Evolutionary conservation across 164 flowering plant genomes (phyloP).

Genomic region (Annona squamosa): DNA sequence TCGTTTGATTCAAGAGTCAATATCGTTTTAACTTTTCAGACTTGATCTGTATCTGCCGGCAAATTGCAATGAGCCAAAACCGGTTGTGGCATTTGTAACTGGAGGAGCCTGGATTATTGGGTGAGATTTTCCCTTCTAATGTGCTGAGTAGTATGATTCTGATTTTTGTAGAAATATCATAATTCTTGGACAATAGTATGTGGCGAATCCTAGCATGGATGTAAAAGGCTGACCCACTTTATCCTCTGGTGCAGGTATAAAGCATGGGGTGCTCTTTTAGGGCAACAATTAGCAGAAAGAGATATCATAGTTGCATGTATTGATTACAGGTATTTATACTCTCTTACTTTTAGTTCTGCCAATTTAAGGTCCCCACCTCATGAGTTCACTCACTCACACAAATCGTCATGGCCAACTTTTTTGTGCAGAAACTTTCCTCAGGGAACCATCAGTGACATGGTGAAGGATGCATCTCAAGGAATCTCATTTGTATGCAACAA

Average conservation of each 20-base stretch:
- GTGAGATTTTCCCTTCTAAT: constrained; percentile 32
- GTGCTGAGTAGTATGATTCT: background rate
- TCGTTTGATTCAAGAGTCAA: background rate
- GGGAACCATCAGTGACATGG: constrained; percentile 95
- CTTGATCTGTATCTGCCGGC: constrained; percentile 78
- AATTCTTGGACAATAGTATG: background rate
- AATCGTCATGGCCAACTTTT: constrained; percentile 12
- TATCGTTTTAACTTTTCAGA: constrained; percentile 34
- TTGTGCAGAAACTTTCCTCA: constrained; percentile 85
- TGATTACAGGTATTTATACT: constrained; percentile 68
- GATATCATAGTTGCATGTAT: constrained; percentile 89
- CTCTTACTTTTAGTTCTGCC: constrained; percentile 3
- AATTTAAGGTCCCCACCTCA: background rate
- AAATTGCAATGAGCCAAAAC: constrained; percentile 50
- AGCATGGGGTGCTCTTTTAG: constrained; percentile 96
- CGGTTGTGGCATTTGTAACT: constrained; percentile 92
- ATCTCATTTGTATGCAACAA: constrained; percentile 80
- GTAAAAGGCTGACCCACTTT: background rate
- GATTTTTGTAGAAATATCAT: background rate
- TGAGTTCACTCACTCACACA: background rate
- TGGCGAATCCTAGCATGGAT: background rate
- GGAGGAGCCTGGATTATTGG: constrained; percentile 99
- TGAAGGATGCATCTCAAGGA: constrained; percentile 74
- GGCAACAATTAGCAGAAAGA: constrained; percentile 73
- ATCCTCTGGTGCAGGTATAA: constrained; percentile 51